A percentile compares a stretch with the other conserved stretches of the same genome.
Evolutionary conservation across 495 filamentous ascomycete genomes (phyloP).

Genomic region (Podospora fimiseda): DNA sequence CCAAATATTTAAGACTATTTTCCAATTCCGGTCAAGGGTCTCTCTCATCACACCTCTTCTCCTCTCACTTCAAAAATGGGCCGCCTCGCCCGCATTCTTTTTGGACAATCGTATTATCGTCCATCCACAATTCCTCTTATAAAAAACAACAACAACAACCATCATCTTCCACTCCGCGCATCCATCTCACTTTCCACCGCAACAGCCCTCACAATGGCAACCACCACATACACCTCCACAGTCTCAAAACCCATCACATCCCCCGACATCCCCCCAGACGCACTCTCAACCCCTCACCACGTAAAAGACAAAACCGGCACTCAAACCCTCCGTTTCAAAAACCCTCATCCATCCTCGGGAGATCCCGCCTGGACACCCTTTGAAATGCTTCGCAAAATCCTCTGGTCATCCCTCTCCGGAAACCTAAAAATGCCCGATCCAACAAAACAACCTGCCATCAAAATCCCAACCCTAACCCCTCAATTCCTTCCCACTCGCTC

Average conservation of each 20-base stretch:
- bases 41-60: background rate
- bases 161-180: background rate
- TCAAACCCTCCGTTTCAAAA: conserved; percentile 30
- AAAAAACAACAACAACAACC: background rate
- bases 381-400: conserved; percentile 1
- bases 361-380: background rate
- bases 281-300: conserved; percentile 25
- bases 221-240: conserved; percentile 8
- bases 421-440: conserved; percentile 56
- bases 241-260: conserved; percentile 20
- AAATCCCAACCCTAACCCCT: conserved; percentile 52
- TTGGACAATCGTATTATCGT: background rate
- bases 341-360: conserved; percentile 29
- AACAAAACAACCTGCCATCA: conserved; percentile 57
- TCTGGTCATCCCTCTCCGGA: conserved; percentile 51
- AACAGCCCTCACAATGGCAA: conserved; percentile 11
- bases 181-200: conserved; percentile 11
- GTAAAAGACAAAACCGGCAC: conserved; percentile 28
- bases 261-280: conserved; percentile 20
- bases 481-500: conserved; percentile 57
- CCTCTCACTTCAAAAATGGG: background rate
- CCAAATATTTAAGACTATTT: too few species aligned
- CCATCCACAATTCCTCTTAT: background rate
- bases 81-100: background rate
- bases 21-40: too few species aligned